These are phyloP conservation scores for Beauveria asiatica DNA, from an alignment of 2,329 filamentous ascomycete genomes.

Conservation along the genomic window DNA sequence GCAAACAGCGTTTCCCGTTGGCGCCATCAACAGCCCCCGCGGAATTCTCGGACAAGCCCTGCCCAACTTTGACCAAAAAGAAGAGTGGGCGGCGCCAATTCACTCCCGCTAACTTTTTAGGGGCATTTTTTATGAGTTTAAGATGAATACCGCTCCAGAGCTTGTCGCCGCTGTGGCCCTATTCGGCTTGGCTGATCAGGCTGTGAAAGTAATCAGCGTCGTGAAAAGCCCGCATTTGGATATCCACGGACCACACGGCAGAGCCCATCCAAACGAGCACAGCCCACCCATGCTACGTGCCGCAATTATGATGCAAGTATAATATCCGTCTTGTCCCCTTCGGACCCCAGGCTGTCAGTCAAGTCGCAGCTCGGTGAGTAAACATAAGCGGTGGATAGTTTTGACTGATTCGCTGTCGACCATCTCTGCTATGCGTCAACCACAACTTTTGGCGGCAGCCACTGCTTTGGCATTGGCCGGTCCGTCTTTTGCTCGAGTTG, in stretches of 20 bases:
- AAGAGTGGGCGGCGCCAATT: neutral
- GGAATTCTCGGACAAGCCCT: neutral
- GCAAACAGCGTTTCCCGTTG: neutral
- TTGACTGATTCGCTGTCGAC: neutral
- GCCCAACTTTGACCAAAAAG: neutral
- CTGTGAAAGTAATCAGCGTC: conserved; percentile 1
- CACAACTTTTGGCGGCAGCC: conserved; percentile 3
- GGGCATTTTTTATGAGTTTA: neutral
- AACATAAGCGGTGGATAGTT: neutral
- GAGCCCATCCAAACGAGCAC: conserved; percentile 1
- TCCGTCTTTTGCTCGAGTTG: neutral
- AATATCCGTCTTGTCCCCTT: conserved; percentile 5
- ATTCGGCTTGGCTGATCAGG: conserved; percentile 1
- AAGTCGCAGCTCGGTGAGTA: neutral
- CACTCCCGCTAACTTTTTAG: neutral
- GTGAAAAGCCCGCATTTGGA: conserved; percentile 2
- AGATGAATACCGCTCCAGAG: neutral
- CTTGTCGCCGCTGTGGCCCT: neutral
- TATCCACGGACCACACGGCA: neutral
- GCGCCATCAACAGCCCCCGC: neutral
- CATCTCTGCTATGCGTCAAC: conserved; percentile 1
- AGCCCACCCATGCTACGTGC: neutral
- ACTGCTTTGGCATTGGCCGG: neutral
- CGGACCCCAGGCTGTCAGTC: neutral
- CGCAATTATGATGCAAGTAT: neutral